These are phyloP conservation scores for Penicillium macrosclerotiorum DNA, from an alignment of 495 filamentous ascomycete genomes.

Conservation along the genomic window DNA sequence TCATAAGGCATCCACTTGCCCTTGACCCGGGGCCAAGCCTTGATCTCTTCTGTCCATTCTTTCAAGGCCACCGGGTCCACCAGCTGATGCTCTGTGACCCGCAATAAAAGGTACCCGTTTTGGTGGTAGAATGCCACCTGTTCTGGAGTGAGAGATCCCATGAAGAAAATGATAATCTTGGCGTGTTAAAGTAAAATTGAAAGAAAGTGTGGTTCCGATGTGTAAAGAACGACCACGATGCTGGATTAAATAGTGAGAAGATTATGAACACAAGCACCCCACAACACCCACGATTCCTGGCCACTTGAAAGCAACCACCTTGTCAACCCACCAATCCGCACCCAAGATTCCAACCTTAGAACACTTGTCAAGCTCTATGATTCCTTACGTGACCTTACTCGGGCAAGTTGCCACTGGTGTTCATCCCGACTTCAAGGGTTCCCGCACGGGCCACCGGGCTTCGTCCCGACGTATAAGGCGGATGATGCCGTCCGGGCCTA, in stretches of 20 bases:
- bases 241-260: not conserved
- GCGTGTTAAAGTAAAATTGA: not conserved
- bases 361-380: not conserved
- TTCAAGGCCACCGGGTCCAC: conserved; percentile 29
- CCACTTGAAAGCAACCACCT: too few species aligned
- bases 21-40: conserved; percentile 35
- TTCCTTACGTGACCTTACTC: not conserved
- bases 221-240: not conserved
- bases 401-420: too few species aligned
- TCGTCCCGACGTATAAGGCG: conserved; percentile 9
- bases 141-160: conserved; percentile 20
- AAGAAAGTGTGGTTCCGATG: not conserved
- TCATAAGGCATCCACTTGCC: conserved; percentile 48
- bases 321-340: not conserved
- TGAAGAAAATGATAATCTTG: not conserved
- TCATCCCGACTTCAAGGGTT: conserved; percentile 10
- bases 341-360: not conserved
- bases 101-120: conserved; percentile 39
- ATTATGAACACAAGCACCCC: too few species aligned
- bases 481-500: not conserved
- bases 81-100: conserved; percentile 25
- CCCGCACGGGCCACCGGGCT: conserved; percentile 17
- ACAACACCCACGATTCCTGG: too few species aligned
- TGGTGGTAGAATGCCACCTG: conserved; percentile 34
- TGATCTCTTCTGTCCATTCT: conserved; percentile 40